These are phyloP conservation scores for Aspergillus intermedius DNA, from an alignment of 2,329 filamentous ascomycete genomes.

Conservation along the genomic window DNA sequence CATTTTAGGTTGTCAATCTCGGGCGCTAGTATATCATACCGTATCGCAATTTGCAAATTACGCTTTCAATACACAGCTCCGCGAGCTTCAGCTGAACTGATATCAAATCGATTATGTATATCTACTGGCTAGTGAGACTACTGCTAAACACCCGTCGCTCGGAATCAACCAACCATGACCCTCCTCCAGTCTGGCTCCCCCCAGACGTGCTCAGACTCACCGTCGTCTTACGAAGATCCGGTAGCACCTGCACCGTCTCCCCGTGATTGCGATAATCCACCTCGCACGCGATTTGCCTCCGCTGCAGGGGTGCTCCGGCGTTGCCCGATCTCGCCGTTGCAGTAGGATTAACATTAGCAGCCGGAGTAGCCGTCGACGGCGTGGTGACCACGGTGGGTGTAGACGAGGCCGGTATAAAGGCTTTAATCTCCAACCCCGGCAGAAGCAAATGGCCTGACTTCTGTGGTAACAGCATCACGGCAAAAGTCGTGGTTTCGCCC, in stretches of 20 bases:
- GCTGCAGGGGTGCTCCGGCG: conserved; percentile 16
- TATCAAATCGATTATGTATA: neutral
- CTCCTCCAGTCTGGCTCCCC: conserved; percentile 42
- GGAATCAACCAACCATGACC: conserved; percentile 61
- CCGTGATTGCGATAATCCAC: conserved; percentile 73
- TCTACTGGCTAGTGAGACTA: neutral
- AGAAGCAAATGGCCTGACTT: conserved; percentile 70
- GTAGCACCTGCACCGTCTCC: conserved; percentile 68
- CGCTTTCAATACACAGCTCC: neutral
- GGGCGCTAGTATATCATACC: neutral
- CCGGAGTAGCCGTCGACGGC: conserved; percentile 19
- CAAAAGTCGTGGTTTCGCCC: conserved; percentile 48
- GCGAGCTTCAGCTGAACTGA: too few relatives aligned
- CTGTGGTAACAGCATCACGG: conserved; percentile 72
- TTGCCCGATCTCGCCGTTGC: conserved; percentile 10
- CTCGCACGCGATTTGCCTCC: conserved; percentile 55
- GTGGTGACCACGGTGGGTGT: conserved; percentile 14
- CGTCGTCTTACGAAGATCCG: conserved; percentile 65
- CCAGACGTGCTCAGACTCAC: conserved; percentile 65
- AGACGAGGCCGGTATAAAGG: conserved; percentile 44
- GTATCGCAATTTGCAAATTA: neutral
- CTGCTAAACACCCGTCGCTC: conserved; percentile 34
- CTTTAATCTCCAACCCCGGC: conserved; percentile 69
- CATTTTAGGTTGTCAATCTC: neutral
- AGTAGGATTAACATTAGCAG: conserved; percentile 12